These are phyloP conservation scores for Rhazya stricta DNA, from an alignment of 257 asterid genomes.

Conservation along the genomic window DNA sequence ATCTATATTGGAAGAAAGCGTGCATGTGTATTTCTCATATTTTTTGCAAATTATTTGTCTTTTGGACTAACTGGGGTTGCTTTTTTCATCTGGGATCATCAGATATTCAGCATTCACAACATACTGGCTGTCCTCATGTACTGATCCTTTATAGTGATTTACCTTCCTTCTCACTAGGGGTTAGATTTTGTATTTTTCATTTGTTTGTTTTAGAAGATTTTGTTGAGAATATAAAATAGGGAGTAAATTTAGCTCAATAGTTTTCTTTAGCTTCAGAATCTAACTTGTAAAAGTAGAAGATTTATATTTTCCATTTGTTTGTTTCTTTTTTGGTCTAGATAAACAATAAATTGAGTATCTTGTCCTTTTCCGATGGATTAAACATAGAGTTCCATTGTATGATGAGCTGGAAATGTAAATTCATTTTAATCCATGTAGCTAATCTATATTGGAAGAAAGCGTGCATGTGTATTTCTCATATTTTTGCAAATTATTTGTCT, in stretches of 20 bases:
- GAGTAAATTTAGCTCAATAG: too few species aligned
- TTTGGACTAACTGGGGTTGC: neutral
- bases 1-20: neutral
- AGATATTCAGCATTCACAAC: neutral
- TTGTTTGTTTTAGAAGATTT: too few species aligned
- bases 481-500: neutral
- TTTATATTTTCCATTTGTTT: too few species aligned
- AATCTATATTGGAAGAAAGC: neutral
- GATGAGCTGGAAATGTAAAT: neutral
- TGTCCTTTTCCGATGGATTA: too few species aligned
- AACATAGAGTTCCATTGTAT: too few species aligned
- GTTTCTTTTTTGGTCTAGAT: too few species aligned
- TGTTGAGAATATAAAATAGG: too few species aligned
- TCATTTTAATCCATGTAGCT: neutral
- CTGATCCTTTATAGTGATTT: neutral
- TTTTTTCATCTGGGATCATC: neutral
- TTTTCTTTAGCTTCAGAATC: too few species aligned
- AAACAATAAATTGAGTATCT: too few species aligned
- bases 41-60: neutral
- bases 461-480: neutral
- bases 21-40: neutral
- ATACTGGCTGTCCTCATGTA: neutral
- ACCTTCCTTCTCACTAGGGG: neutral
- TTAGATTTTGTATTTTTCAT: too few species aligned
- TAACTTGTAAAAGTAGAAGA: too few species aligned